These are phyloP conservation scores for Chrysophaeum taylorii DNA, from an alignment of 352 stramenopile species.

Conservation along the genomic window DNA sequence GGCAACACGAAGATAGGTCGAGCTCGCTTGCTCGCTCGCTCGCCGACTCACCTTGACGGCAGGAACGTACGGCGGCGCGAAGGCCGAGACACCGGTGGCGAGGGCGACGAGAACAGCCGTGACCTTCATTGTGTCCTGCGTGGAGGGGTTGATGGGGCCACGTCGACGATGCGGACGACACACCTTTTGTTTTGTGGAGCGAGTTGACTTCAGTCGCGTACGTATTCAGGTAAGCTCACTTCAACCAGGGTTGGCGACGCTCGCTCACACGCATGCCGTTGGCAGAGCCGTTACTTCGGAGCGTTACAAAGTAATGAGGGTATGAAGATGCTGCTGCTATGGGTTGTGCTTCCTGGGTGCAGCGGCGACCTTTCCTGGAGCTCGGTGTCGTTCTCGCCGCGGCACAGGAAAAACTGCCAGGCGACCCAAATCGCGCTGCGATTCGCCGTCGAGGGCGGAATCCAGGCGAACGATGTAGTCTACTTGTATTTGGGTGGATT, in stretches of 20 bases:
- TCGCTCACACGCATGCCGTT: no score
- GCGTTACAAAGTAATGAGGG: no score
- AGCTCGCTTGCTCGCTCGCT: neutral
- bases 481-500: neutral
- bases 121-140: conserved; percentile 11
- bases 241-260: no score
- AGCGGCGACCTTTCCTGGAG: neutral
- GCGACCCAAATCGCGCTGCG: neutral
- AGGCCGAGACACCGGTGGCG: neutral
- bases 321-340: no score
- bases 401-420: neutral
- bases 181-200: no score
- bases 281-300: no score
- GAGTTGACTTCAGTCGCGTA: no score
- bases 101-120: neutral
- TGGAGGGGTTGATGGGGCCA: no score
- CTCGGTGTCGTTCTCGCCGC: neutral
- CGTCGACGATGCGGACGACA: no score
- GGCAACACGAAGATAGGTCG: no score
- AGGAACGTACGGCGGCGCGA: neutral
- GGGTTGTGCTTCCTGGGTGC: no score
- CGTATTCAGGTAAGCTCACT: no score
- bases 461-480: neutral
- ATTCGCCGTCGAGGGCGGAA: neutral
- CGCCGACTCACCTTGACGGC: neutral